Evolutionary conservation across 2,329 filamentous ascomycete genomes (phyloP), one percentile per base, ranked within the genome.

Genomic region (Tolypocladium nubicola): DNA sequence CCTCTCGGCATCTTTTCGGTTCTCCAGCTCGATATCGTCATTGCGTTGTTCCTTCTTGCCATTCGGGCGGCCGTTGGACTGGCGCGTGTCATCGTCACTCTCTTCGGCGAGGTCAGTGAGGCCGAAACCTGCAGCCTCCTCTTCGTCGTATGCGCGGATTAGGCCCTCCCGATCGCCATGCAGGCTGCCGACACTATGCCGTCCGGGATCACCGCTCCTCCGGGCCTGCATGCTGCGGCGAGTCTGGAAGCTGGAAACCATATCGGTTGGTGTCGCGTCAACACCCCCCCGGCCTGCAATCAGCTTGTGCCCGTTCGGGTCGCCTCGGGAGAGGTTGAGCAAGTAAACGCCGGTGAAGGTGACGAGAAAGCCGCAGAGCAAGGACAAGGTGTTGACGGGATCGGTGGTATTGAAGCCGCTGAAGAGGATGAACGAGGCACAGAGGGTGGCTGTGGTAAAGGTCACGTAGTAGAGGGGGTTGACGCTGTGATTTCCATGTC

Each of bases 391-490:
- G 75, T 94, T 96, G 64, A 96, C 89, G 7, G 87, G 81, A 65
- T 96, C 90, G 53, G 89, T 90, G 4, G 93, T 97, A 73, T 97
- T 97, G 80, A 97, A 97, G 59, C 93, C 93, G 65, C 86, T 85
- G 77, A 96, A 97, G 55, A 97, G 86, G 67, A 97, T 95, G 71
- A 97, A 97, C 2, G 93, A 97, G 58, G 93, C 93, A 71, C 89
- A 88, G 47, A 97, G 85, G 9, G 93, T 97, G 60, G 89, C 91
- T 1, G 93, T 97, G 3, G 93, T 97, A 71, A 97, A 97, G 2
- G 91, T 96, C 56, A 97, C 93, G 72, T 97, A 97, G 79, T 97
- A 97, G 33, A 97, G 82, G 8, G 92, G 92, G 69, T 97, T 97
- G 57, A 97, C 92, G 69, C 91, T 96, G 65, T 16, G 19, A 19